Evolutionary conservation across 2,329 filamentous ascomycete species (phyloP).

Genomic region (Nigrospora oryzae): DNA sequence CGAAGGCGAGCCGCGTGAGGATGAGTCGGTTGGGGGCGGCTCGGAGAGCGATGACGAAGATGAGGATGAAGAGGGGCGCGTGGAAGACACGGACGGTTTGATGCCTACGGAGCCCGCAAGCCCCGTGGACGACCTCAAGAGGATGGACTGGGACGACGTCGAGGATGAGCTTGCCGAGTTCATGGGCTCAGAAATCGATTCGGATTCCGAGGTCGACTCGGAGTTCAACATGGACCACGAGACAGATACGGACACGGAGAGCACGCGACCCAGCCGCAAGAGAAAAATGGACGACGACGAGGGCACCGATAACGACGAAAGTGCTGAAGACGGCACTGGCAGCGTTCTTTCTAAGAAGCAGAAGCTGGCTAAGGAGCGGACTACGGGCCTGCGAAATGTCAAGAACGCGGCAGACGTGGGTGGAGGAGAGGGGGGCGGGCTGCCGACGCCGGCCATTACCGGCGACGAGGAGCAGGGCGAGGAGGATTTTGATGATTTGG

Average conservation of each 20-base stretch:
- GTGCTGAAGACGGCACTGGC: conserved; percentile 2
- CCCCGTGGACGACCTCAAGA: conserved; percentile 20
- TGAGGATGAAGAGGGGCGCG: conserved; percentile 23
- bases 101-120: conserved; percentile 37
- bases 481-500: conserved; percentile 26
- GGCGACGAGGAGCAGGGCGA: conserved; percentile 32
- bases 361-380: conserved; percentile 27
- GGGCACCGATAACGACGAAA: conserved; percentile 1
- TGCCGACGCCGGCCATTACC: conserved; percentile 26
- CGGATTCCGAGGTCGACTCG: conserved; percentile 2
- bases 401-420: conserved; percentile 23
- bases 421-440: conserved; percentile 9
- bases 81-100: conserved; percentile 35
- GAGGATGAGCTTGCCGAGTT: conserved; percentile 61
- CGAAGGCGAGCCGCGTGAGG: conserved; percentile 21
- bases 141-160: conserved; percentile 26
- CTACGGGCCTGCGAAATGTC: conserved; percentile 29
- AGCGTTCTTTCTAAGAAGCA: conserved; percentile 32
- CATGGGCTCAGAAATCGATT: conserved; percentile 40
- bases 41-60: conserved; percentile 32
- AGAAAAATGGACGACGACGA: conserved; percentile 12
- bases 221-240: background rate
- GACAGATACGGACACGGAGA: conserved; percentile 35
- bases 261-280: conserved; percentile 19
- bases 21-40: conserved; percentile 20